Conservation (phyloP, 345 rosid genomes). For the Euphorbia peplus region DNA sequence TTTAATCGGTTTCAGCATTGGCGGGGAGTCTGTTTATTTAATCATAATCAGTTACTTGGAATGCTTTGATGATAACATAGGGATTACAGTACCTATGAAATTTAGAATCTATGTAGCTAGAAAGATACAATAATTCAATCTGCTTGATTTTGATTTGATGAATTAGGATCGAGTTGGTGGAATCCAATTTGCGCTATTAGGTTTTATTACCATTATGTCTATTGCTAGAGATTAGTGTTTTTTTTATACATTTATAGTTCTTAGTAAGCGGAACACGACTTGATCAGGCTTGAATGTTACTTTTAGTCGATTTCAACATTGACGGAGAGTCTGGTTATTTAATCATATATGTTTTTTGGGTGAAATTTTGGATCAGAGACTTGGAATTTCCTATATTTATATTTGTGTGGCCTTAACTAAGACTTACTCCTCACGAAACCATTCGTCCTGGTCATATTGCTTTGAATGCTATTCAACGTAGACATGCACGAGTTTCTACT, state of each 20-base stretch:
- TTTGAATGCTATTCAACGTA: conserved; percentile 81
- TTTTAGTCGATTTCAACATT: neutral
- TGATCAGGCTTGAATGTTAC: neutral
- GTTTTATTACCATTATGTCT: neutral
- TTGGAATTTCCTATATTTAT: neutral
- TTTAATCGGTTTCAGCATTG: neutral
- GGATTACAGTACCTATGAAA: neutral
- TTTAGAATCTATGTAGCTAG: neutral
- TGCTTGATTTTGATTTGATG: neutral
- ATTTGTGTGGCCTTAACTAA: conserved; percentile 47
- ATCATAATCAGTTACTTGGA: neutral
- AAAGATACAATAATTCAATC: neutral
- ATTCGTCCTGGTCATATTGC: conserved; percentile 61
- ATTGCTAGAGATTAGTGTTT: neutral
- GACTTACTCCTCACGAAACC: conserved; percentile 65
- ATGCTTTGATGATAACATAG: neutral
- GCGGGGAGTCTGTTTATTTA: neutral
- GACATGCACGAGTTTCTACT: conserved; percentile 78
- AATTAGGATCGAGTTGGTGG: neutral
- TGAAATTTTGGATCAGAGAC: neutral
- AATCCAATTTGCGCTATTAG: neutral
- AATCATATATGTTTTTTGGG: conserved; percentile 1
- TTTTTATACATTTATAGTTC: neutral
- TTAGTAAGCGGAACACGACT: neutral
- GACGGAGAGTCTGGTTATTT: neutral